A percentile compares a stretch with the other conserved stretches of the same genome.
Evolutionary conservation across 1,284 basidiomycete genomes (phyloP).

Genomic region (Trichosporon sp.): DNA sequence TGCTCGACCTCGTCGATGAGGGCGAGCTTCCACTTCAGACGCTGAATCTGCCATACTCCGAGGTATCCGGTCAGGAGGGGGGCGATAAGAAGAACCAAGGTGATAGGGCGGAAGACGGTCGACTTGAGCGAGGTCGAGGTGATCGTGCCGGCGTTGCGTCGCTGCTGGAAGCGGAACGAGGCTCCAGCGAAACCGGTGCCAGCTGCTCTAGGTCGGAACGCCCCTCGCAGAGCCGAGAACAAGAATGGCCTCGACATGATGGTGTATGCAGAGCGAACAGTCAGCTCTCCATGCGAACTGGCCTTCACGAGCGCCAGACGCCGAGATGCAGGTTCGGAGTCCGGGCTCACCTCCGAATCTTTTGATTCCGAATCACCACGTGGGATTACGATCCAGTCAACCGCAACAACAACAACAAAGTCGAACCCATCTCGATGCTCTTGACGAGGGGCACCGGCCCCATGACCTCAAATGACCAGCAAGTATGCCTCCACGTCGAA

Average conservation of each 20-base stretch:
- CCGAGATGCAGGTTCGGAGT: slow-evolving; percentile 1
- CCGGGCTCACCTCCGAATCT: background rate
- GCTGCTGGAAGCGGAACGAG: slow-evolving; percentile 4
- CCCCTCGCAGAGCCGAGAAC: slow-evolving; percentile 14
- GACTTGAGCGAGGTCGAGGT: slow-evolving; percentile 17
- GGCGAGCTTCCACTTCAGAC: slow-evolving; percentile 90
- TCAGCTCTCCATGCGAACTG: background rate
- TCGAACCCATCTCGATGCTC: background rate
- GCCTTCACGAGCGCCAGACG: background rate
- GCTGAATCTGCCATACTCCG: slow-evolving; percentile 85
- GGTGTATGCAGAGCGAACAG: slow-evolving; percentile 3
- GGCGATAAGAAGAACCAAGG: slow-evolving; percentile 75
- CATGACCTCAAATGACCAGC: slow-evolving; percentile 3
- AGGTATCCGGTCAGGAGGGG: slow-evolving; percentile 88
- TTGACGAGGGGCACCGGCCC: background rate
- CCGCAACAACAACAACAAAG: background rate
- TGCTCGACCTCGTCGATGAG: slow-evolving; percentile 92
- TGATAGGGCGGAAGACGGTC: slow-evolving; percentile 55
- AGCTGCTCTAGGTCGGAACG: slow-evolving; percentile 8
- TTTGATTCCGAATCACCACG: slow-evolving; percentile 14
- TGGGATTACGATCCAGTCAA: background rate
- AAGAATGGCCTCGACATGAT: slow-evolving; percentile 19
- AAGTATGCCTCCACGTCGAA: slow-evolving; percentile 12
- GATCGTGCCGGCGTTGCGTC: slow-evolving; percentile 5
- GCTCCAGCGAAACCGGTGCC: slow-evolving; percentile 1